Evolutionary conservation across 164 flowering plant species (phyloP).

Genomic region (Vitis rupestris): DNA sequence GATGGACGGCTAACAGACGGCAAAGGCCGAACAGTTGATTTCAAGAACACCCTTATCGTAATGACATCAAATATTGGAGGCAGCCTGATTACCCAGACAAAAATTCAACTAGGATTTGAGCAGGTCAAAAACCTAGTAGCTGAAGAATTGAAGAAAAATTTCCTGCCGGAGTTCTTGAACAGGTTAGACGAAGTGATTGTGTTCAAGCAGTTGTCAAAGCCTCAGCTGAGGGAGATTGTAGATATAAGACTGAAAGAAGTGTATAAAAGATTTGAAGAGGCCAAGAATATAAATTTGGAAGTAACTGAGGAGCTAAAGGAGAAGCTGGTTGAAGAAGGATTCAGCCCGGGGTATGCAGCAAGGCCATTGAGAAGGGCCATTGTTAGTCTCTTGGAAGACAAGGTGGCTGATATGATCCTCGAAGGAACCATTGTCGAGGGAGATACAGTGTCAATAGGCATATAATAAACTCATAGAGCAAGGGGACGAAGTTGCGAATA

Average conservation of each 20-base stretch:
- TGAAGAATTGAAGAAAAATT: conserved; percentile 24
- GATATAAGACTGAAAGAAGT: conserved; percentile 31
- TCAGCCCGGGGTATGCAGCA: conserved; percentile 31
- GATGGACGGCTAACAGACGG: conserved; percentile 36
- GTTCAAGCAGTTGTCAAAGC: conserved; percentile 24
- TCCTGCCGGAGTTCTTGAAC: conserved; percentile 38
- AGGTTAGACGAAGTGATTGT: conserved; percentile 37
- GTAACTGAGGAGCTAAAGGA: conserved; percentile 23
- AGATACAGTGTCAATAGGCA: conserved; percentile 20
- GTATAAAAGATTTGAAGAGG: conserved; percentile 13
- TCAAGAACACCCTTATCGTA: conserved; percentile 32
- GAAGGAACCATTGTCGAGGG: conserved; percentile 25
- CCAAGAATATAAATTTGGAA: conserved; percentile 17
- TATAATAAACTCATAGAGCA: not conserved
- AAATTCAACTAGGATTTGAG: conserved; percentile 20
- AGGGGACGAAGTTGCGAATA: too few relatives aligned
- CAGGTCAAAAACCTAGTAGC: conserved; percentile 21
- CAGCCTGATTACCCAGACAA: conserved; percentile 18
- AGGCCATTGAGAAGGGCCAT: conserved; percentile 37
- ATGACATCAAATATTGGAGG: conserved; percentile 40
- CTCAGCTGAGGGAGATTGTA: conserved; percentile 26
- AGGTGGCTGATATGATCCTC: conserved; percentile 32
- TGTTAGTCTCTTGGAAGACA: conserved; percentile 28
- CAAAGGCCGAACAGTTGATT: conserved; percentile 42
- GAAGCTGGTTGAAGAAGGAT: conserved; percentile 31